A percentile compares a stretch with the other conserved stretches of the same genome.
Conservation (phyloP, 352 stramenopile genomes). For the Pythium grandisporangium region DNA sequence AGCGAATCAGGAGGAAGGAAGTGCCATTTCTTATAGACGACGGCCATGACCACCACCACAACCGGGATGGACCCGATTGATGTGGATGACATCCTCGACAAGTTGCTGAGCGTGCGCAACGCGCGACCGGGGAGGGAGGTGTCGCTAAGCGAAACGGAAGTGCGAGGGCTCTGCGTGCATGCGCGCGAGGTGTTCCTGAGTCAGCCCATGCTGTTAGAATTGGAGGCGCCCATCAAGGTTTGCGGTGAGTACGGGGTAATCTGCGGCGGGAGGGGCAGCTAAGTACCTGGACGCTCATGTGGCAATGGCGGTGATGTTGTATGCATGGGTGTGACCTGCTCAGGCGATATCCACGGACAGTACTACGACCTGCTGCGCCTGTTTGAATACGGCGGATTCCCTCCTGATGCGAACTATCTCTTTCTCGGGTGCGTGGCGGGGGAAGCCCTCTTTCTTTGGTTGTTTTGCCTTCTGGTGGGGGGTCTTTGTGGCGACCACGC, state of each 20-base stretch:
- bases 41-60: too few relatives aligned
- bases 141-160: conserved; percentile 93
- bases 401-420: conserved; percentile 41
- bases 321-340: too few relatives aligned
- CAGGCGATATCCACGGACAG: conserved; percentile 93
- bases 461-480: too few relatives aligned
- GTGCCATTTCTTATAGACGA: too few relatives aligned
- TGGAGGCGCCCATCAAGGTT: conserved; percentile 98
- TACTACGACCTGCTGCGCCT: conserved; percentile 95
- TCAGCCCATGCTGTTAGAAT: conserved; percentile 98
- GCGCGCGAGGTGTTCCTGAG: conserved; percentile 96
- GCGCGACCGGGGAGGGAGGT: conserved; percentile 83
- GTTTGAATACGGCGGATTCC: conserved; percentile 84
- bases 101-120: conserved; percentile 27
- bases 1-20: too few relatives aligned
- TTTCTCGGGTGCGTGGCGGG: conserved; percentile 29
- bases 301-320: too few relatives aligned
- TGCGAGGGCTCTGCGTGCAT: conserved; percentile 95
- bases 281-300: too few relatives aligned
- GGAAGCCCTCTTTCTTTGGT: too few relatives aligned
- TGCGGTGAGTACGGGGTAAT: conserved; percentile 83
- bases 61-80: conserved; percentile 6
- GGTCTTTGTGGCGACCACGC: too few relatives aligned
- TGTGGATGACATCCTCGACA: conserved; percentile 16
- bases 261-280: too few relatives aligned